Evolutionary conservation across 768 basidiomycete species (phyloP), one percentile per base, ranked within the genome.

Genomic region (Leccinum subgranulosum): DNA sequence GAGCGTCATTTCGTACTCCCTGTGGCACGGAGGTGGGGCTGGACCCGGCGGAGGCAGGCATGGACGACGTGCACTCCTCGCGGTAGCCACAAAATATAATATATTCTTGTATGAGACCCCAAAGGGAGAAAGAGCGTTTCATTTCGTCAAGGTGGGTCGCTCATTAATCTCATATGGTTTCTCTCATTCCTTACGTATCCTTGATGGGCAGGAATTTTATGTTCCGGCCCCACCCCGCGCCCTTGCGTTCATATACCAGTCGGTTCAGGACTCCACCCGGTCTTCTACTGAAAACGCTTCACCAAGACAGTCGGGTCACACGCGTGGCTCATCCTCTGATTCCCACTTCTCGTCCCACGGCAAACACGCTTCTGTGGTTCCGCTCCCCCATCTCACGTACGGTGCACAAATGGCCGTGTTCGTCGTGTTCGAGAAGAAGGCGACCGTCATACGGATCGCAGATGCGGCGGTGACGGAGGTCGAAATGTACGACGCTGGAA

Each of bases 371-470:
- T 69, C 72, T 11, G 49, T 62, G 45, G 54, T 64, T 27, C 67
- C 76, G 6, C 70, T 75, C 9, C 68, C 72, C 6, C 64, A 72
- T 15, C 67, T 78, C 58, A 76, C 76, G 55, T 88, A 89, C 65
- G 86, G 86, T 19, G 80, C 81, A 5, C 90, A 92, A 62, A 82
- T 90, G 65, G 84, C 84, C 62, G 74, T 94, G n/a, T 92, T 92
- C 66, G 84, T 90, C 56, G 75, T 86, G 23, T 94, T 94, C 67
- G 92, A 94, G 70, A 93, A 93, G 75, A 94, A 90, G 66, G 90
- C 90, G 3, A 83, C 85, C n/a, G 75, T 90, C 72, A 92, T 94
- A 62, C 87, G 92, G 21, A 69, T 93, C 23, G 82, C 84, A 6
- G 91, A 93, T 69, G 84, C 92, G 29, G 85, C 88, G 23, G 92